Evolutionary conservation across 148 eudicot species (phyloP).

Genomic region (Cornus kousa): DNA sequence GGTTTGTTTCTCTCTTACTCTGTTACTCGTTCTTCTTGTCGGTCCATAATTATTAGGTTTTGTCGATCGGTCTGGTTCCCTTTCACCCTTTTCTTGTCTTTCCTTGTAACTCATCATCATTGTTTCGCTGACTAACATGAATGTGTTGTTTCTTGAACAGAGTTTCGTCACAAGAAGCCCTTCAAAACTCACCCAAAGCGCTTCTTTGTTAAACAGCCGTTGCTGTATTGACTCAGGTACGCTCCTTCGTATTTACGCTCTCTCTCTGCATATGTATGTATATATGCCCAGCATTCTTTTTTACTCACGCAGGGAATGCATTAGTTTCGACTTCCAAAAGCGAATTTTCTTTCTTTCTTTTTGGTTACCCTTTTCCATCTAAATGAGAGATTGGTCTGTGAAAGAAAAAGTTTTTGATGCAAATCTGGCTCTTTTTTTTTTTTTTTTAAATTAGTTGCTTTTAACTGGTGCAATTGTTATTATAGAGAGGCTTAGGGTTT

Average conservation of each 20-base stretch:
- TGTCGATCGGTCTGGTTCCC: neutral
- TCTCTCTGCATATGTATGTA: neutral
- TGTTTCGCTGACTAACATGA: no score
- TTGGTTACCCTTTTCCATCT: neutral
- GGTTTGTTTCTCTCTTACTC: no score
- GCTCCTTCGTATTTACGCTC: neutral
- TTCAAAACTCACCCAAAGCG: neutral
- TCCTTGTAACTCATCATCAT: no score
- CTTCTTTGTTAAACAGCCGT: neutral
- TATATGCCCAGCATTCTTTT: neutral
- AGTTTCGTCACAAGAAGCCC: no score
- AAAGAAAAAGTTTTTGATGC: neutral
- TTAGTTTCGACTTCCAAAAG: no score
- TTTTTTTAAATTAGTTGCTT: no score
- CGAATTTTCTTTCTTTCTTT: neutral
- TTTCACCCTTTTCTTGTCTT: neutral
- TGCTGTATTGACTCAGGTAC: neutral
- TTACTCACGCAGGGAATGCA: no score
- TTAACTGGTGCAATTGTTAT: neutral
- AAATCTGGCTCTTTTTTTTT: no score
- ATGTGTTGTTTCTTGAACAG: no score
- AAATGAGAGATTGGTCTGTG: no score
- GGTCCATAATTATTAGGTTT: no score
- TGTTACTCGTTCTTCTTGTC: no score
- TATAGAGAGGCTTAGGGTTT: neutral